phyloP scores from a whole-genome alignment of 2,329 filamentous ascomycete genomes.

The Cercospora sojina region DNA sequence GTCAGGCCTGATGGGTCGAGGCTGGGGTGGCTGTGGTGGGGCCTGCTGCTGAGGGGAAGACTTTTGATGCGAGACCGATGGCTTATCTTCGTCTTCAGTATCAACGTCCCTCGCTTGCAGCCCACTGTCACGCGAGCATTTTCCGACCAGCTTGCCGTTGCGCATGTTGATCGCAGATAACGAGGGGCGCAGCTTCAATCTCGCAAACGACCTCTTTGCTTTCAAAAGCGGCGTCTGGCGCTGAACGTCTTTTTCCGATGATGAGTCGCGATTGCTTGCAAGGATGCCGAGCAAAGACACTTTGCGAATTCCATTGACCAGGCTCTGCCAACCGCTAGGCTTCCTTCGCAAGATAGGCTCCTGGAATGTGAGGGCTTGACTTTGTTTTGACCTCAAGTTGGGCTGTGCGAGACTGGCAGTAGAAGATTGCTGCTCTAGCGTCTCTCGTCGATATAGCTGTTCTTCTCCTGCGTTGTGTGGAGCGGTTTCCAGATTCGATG shows the following conservation, averaged over 20 bases:
- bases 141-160: constrained; percentile 12
- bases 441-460: neutral
- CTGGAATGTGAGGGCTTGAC: neutral
- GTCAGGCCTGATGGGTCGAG: constrained; percentile 9
- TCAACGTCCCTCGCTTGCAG: neutral
- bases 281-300: constrained; percentile 8
- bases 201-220: constrained; percentile 13
- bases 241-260: neutral
- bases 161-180: constrained; percentile 16
- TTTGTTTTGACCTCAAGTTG: neutral
- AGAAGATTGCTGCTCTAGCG: neutral
- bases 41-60: neutral
- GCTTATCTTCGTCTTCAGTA: neutral
- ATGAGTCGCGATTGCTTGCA: neutral
- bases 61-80: neutral
- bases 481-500: neutral
- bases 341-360: constrained; percentile 14
- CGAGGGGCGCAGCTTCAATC: constrained; percentile 6
- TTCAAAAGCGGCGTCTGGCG: neutral
- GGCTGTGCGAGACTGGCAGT: neutral
- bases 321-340: constrained; percentile 12
- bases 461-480: neutral
- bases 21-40: neutral
- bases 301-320: constrained; percentile 17
- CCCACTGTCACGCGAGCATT: neutral